Base-by-base conservation (phyloP, 2,329 filamentous ascomycete species). In the Emericellopsis atlantica region DNA sequence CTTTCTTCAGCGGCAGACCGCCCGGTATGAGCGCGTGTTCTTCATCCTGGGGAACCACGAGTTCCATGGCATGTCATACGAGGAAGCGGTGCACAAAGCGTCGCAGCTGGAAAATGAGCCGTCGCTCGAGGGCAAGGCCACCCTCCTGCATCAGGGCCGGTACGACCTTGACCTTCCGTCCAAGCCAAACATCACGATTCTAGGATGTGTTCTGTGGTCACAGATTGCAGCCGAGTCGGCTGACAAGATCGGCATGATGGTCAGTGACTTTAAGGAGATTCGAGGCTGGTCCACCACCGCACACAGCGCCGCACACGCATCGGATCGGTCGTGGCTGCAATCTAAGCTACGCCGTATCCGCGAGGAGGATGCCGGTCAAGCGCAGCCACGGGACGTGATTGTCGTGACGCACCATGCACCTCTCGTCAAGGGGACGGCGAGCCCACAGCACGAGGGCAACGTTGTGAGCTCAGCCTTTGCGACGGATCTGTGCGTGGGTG, bases 141-240 rank as follows among this genome's bases (percentile, higher is more conserved):
- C 64, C 4, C 47, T 76, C 4, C 49, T 76, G 32, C 54, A 75
- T 45, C 58, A 59, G 15, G 54, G 23, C 6, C 48, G 61, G 6
- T 65, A 59, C 46, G 52, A 59, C 21, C 63, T 69, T 15, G 51
- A 58, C 2, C 53, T 54, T 2, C 64, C 65, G 1, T 29, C 26
- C 3, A 12, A 12, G 26, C 26, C 26, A 7, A 51, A 51, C 21
- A 40, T 76, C n/a, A 71, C 65, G 3, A 54, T 79, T 3, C 53
- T 79, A 2, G 75, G 75, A 6, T 77, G 71, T 46, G 76, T 73
- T 2, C 58, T 80, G 0, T 77, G 74, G 69, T 76, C 72, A 2
- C 46, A 54, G 0, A 62, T 80, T 6, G 59, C 67, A 0, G 45
- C 58, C 0, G 53, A 61, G 5, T 56, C 58, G 5, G 54, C 48